Conservation (phyloP, 1,284 basidiomycete genomes). For the Ganoderma boninense region DNA sequence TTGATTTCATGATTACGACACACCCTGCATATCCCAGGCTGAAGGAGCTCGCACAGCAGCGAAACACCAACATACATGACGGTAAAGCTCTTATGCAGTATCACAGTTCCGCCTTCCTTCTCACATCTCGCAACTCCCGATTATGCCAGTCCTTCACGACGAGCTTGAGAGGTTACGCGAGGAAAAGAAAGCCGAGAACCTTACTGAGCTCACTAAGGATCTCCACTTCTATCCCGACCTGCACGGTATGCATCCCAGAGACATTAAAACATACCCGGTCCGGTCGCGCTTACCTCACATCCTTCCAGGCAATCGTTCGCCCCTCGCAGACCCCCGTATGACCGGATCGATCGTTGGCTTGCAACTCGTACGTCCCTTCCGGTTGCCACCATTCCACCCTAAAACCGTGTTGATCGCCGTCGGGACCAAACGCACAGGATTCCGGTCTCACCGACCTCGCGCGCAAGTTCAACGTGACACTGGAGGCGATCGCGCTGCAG, state of each 20-base stretch:
- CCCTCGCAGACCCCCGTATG: constrained; percentile 94
- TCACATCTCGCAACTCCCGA: neutral
- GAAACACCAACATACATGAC: constrained; percentile 65
- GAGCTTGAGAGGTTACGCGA: constrained; percentile 74
- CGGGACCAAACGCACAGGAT: constrained; percentile 55
- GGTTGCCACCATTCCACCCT: neutral
- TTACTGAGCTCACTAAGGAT: constrained; percentile 89
- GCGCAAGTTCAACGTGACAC: constrained; percentile 89
- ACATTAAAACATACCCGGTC: constrained; percentile 3
- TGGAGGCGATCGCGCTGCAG: constrained; percentile 95
- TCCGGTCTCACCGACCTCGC: constrained; percentile 84
- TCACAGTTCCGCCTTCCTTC: neutral
- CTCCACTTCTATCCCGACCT: constrained; percentile 96
- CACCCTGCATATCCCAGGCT: constrained; percentile 87
- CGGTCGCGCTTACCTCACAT: neutral
- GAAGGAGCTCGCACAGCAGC: constrained; percentile 60
- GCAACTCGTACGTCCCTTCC: constrained; percentile 61
- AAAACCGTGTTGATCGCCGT: neutral
- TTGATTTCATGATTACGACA: constrained; percentile 94
- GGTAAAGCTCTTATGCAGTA: constrained; percentile 45
- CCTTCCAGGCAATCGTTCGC: constrained; percentile 88
- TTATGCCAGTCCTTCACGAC: constrained; percentile 70
- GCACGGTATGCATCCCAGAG: constrained; percentile 58
- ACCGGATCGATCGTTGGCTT: constrained; percentile 91
- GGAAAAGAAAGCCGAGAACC: constrained; percentile 63